Evolutionary conservation across 345 rosid species (phyloP), one percentile per base, ranked within the genome.

Genomic region (Abelmoschus esculentus): DNA sequence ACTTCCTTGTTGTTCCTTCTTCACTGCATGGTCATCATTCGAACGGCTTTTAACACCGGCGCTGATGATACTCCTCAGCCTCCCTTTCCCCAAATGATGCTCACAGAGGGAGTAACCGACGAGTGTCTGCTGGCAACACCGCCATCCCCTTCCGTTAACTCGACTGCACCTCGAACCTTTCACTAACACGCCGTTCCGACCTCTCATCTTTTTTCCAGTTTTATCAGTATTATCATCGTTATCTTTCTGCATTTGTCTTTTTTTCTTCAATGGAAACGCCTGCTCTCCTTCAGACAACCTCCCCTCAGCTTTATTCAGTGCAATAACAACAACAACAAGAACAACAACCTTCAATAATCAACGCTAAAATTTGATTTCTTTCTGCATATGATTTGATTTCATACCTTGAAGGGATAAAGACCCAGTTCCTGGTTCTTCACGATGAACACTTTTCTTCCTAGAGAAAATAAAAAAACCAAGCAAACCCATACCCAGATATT

Each of bases 91-190:
- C 54, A 95, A 73, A 72, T 95, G 99, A 79, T 93, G 97, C 82
- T 89, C 98, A 54, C 99, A 95, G 26, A 95, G 90, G 0, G 97
- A 91, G 74, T 95, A 95, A 2, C 97, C 97, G 38, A 87, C 90
- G 29, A 95, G 90, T 3, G 99, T 95, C 76, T 82, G 97, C 42
- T 91, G 97, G 67, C 91, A 86, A 61, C 99, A 95, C 72, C 99
- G 83, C 99, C 99, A 91, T 63, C 98, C 98, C 75, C 96, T 81
- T 19, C 98, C 98, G 38, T 93, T 93, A 13, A 89, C 96, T 2
- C 98, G 89, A 76, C 96, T 93, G 83, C 97, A 93, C 77, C 97
- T 59, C 46, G 98, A 91, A 40, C 96, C 98, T 73, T 84, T 91
- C 88, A 86, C 77, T 5, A 89, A 65, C 42, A 71, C 80, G 71